Evolutionary conservation across 2,329 filamentous ascomycete species (phyloP).

Genomic region (Ustulina deusta): DNA sequence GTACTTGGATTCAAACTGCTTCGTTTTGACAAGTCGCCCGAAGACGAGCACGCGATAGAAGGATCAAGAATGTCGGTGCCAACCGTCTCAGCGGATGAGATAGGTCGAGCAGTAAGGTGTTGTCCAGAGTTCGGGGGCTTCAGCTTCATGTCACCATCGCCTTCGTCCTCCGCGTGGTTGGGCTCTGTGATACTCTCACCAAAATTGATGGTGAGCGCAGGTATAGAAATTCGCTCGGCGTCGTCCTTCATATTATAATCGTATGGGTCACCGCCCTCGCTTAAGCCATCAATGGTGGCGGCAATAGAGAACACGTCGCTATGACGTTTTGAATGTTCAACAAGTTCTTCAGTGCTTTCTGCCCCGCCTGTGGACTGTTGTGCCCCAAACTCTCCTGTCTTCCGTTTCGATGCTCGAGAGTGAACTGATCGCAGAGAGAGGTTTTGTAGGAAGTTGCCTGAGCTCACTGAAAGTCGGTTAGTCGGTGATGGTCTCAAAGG

Average conservation of each 20-base stretch:
- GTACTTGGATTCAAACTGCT: constrained; percentile 41
- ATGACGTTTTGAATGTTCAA: constrained; percentile 53
- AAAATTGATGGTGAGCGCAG: constrained; percentile 57
- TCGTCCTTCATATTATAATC: constrained; percentile 46
- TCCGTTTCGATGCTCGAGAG: constrained; percentile 47
- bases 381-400: constrained; percentile 40
- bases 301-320: constrained; percentile 64
- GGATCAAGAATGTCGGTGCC: constrained; percentile 47
- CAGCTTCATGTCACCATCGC: constrained; percentile 24
- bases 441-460: constrained; percentile 58
- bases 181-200: constrained; percentile 41
- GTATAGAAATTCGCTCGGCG: constrained; percentile 47
- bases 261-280: constrained; percentile 56
- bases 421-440: constrained; percentile 55
- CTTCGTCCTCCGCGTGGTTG: constrained; percentile 26
- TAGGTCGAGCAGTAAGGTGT: constrained; percentile 36
- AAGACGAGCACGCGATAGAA: constrained; percentile 35
- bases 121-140: constrained; percentile 25
- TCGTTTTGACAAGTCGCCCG: constrained; percentile 39
- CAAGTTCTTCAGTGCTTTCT: constrained; percentile 62
- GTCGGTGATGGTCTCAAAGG: constrained; percentile 55
- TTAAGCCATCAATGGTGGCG: constrained; percentile 69
- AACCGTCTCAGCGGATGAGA: constrained; percentile 48
- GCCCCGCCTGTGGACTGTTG: constrained; percentile 41
- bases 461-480: constrained; percentile 63